Conservation (phyloP, 2,329 filamentous ascomycete species). For the Aspergillus tubingensis region DNA sequence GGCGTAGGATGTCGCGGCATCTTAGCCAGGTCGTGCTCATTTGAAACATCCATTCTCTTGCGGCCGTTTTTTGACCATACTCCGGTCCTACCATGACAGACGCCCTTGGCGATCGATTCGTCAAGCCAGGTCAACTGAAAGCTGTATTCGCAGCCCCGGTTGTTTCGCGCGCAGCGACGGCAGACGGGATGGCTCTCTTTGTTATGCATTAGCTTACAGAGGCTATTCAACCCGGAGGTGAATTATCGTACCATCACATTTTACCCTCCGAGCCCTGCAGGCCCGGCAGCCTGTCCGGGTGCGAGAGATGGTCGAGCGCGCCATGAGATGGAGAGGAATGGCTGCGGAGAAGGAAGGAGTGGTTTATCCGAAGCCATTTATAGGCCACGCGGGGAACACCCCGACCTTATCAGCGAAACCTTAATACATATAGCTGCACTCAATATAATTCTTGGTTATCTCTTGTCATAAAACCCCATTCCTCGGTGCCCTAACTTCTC, state of each 20-base stretch:
- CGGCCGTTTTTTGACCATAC: not conserved
- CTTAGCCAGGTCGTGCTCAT: not conserved
- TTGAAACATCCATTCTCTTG: not conserved
- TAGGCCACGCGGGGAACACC: not conserved
- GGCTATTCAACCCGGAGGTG: not conserved
- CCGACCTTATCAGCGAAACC: not conserved
- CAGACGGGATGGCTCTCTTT: constrained; percentile 24
- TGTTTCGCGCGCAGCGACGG: constrained; percentile 18
- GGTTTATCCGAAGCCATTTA: not conserved
- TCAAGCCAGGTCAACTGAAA: constrained; percentile 29
- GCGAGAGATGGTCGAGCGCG: constrained; percentile 15
- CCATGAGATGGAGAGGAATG: not conserved
- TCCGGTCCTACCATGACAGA: constrained; percentile 26
- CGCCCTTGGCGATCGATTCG: constrained; percentile 27
- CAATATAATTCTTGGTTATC: too few relatives aligned
- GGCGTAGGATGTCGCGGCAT: not conserved
- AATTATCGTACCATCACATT: constrained; percentile 25
- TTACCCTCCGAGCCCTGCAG: constrained; percentile 24
- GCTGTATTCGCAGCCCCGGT: constrained; percentile 21
- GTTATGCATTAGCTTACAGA: not conserved
- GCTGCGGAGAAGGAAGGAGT: not conserved
- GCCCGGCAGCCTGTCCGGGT: constrained; percentile 26
- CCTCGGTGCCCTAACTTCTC: too few relatives aligned
- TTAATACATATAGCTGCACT: not conserved
- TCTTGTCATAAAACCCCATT: too few relatives aligned